Base-by-base conservation (phyloP, 1,139 yeast genomes). In the Protomyces inouyei region DNA sequence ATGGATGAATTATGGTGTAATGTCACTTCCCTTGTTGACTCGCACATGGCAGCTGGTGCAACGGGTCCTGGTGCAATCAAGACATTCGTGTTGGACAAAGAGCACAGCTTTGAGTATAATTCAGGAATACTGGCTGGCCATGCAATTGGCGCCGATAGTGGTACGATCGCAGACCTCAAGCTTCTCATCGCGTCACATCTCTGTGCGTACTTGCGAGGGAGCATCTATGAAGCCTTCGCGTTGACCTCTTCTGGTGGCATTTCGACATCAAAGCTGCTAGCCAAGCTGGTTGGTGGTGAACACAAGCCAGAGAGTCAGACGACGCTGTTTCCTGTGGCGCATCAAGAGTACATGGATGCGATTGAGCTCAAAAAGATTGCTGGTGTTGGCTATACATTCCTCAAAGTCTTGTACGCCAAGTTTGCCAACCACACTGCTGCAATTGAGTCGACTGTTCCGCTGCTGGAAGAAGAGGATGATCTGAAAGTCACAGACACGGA, bases 1-100 rank as follows among this genome's bases (percentile, higher is more conserved):
- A 69, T 76, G 61, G 78, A 76, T 65, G 78, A 76, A 66, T 65
- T 76, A 69, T 69, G 76, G 69, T 66, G 76, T 14, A 78, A 76
- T 57, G 64, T 76, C 28, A 69, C 75, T 12, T 32, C 10, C 9
- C 59, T 43, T 35, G 59, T 60, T 3, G 36, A 25, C 9, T n/a
- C 45, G 23, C 35, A 37, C 2, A 5, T 21, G 10, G 18, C 21
- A 18, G 9, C 12, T 16, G 25, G 18, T 18, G 12, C 6, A 16
- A 8, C 9, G 2, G 37, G 37, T 6, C 10, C 9, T 12, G 35
- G 16, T 6, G n/a, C n/a, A 6, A 18, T 18, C 48, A 43, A 43
- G 25, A 12, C 5, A 43, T 45, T 56, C 40, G 28, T 38, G 6
- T 28, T 59, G 36, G 28, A 35, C 23, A 55, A n/a, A 14, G 12